Evolutionary conservation across 2,329 filamentous ascomycete genomes (phyloP), one percentile per base, ranked within the genome.

Genomic region (Biscogniauxia marginata): DNA sequence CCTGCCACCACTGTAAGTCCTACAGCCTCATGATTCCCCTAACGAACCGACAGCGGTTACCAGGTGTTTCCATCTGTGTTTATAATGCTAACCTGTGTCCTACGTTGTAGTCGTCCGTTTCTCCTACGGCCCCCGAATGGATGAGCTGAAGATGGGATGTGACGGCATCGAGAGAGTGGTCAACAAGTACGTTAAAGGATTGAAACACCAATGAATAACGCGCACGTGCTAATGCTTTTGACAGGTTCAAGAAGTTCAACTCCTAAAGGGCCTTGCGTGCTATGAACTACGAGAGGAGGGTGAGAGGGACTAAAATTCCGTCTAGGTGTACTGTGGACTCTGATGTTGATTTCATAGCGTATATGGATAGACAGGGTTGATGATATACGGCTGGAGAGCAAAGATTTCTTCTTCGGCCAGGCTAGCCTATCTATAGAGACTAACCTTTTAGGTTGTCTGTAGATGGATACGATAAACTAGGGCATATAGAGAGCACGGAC

Each of bases 151-250:
- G 80, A 85, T 82, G 75, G 91, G 91, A 30, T 81, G 93, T 59
- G 90, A 96, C 71, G 90, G 88, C 44, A 93, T 96, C 67, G 90
- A 96, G 79, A 81, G 89, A 53, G 88, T 95, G 19, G 81, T 96
- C 53, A 85, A 82, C 68, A 90, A 89, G 84, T 88, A 75, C 70
- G 79, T 74, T 48, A 1, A 49, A 16, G 6, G 13, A 39, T n/a
- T 6, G n/a, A 39, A 16, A 16, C n/a, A 3, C 9, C 13, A n/a
- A 16, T 39, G n/a, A 25, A 25, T 5, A 3, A 11, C 9, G 30
- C n/a, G 1, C 30, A 39, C 16, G 16, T 5, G 43, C 22, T 11
- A 24, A 43, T 46, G 57, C 54, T 30, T 5, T 7, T 23, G n/a
- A 47, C 39, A 69, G 67, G 23, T 68, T 68, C 55, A 68, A 68